phyloP scores from a whole-genome alignment of 805 yeast genomes.

The Priceomyces fermenticarens region DNA sequence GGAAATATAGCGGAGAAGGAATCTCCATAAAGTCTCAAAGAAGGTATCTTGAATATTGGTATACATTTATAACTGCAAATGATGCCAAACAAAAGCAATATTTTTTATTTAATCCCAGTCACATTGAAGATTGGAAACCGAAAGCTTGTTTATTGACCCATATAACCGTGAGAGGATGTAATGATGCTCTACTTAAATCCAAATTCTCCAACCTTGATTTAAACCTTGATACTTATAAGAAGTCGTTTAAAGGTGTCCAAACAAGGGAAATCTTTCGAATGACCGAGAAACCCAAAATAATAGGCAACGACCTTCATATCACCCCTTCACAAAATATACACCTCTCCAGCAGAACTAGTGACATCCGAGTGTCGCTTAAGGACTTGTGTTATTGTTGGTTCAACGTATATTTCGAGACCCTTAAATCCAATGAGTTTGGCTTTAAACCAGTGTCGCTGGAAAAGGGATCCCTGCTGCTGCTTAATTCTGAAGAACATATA shows the following conservation, averaged over 20 bases:
- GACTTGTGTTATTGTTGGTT: slow-evolving; percentile 28
- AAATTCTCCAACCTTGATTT: slow-evolving; percentile 5
- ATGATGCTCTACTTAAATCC: slow-evolving; percentile 6
- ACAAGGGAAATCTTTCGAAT: slow-evolving; percentile 2
- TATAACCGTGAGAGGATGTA: slow-evolving; percentile 12
- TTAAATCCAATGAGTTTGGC: slow-evolving; percentile 1
- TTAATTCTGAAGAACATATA: neutral
- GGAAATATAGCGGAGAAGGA: slow-evolving; percentile 55
- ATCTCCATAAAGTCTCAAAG: slow-evolving; percentile 70
- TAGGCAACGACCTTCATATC: neutral
- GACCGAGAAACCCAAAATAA: neutral
- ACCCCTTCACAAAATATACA: slow-evolving; percentile 1
- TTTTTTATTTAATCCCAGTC: slow-evolving; percentile 7
- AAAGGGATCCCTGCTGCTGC: neutral
- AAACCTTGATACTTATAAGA: slow-evolving; percentile 5
- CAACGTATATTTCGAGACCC: slow-evolving; percentile 12
- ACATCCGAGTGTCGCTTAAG: slow-evolving; percentile 14
- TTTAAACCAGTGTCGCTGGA: neutral
- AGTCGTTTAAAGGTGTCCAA: slow-evolving; percentile 5
- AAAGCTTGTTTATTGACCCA: slow-evolving; percentile 9
- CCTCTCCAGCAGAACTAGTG: slow-evolving; percentile 7
- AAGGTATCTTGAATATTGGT: slow-evolving; percentile 62
- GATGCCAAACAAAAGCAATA: neutral
- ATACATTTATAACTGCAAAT: slow-evolving; percentile 7
- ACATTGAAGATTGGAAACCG: slow-evolving; percentile 3